Evolutionary conservation across 345 rosid genomes (phyloP).

Genomic region (Hirschfeldia incana): DNA sequence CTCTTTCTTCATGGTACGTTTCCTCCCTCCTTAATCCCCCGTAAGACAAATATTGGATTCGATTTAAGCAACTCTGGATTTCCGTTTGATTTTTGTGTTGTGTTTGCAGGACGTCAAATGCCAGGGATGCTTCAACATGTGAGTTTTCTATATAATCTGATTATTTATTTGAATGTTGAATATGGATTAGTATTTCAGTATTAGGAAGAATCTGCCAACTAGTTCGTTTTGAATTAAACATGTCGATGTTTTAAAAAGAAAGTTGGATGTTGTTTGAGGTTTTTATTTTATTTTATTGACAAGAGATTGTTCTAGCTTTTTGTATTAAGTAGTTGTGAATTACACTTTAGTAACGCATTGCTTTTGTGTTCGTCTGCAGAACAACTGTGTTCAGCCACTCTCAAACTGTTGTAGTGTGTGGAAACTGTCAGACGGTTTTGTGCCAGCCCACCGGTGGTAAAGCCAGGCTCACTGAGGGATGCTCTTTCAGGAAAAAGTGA

Average conservation of each 20-base stretch:
- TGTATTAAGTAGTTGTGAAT: not conserved
- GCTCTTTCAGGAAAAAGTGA: slow-evolving; percentile 54
- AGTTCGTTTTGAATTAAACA: not conserved
- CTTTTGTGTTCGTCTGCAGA: slow-evolving; percentile 25
- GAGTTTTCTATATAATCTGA: not conserved
- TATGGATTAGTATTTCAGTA: not conserved
- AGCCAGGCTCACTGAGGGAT: slow-evolving; percentile 52
- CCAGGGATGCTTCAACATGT: slow-evolving; percentile 57
- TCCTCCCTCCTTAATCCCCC: not conserved
- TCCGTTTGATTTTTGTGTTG: not conserved
- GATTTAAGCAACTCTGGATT: not conserved
- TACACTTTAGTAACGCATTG: not conserved
- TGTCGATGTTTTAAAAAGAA: not conserved
- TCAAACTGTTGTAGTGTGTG: slow-evolving; percentile 56
- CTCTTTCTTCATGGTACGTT: slow-evolving; percentile 52
- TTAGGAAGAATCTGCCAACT: not conserved
- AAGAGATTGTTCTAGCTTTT: not conserved
- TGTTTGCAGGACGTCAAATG: slow-evolving; percentile 50
- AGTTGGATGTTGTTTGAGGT: not conserved
- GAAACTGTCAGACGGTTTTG: slow-evolving; percentile 53
- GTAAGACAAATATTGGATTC: not conserved
- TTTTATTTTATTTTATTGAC: not conserved
- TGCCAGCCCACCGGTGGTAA: slow-evolving; percentile 61
- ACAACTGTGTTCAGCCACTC: slow-evolving; percentile 61
- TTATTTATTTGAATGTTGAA: not conserved